A percentile compares a stretch with the other conserved stretches of the same genome.
phyloP scores from a whole-genome alignment of 768 basidiomycete genomes.

The Amylocystis lapponica region DNA sequence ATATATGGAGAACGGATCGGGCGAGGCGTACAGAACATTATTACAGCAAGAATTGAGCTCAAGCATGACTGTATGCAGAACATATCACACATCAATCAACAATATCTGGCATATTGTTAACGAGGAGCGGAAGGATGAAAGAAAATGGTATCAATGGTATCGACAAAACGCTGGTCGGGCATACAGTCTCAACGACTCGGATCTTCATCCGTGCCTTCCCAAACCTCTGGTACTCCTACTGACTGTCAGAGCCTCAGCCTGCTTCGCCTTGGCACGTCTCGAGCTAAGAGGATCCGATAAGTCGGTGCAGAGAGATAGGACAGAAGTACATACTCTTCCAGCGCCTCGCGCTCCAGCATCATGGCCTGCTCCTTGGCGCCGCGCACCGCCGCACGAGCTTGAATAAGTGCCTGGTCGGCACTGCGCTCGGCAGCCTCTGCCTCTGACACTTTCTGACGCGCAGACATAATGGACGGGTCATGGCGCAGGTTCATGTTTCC shows the following conservation, averaged over 20 bases:
- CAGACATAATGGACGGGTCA: slow-evolving; percentile 43
- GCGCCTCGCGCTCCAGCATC: slow-evolving; percentile 44
- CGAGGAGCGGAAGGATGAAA: too few relatives aligned
- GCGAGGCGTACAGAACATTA: too few relatives aligned
- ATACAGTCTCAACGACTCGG: neutral
- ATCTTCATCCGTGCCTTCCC: slow-evolving; percentile 29
- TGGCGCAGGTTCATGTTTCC: slow-evolving; percentile 14
- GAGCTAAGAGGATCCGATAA: slow-evolving; percentile 26
- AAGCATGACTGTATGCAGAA: too few relatives aligned
- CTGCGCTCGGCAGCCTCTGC: slow-evolving; percentile 47
- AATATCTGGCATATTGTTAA: too few relatives aligned
- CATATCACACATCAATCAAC: too few relatives aligned
- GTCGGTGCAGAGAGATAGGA: neutral
- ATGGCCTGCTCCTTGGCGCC: slow-evolving; percentile 44
- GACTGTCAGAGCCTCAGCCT: slow-evolving; percentile 45
- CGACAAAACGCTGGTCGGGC: neutral
- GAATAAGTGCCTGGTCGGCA: slow-evolving; percentile 43
- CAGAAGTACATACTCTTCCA: slow-evolving; percentile 41
- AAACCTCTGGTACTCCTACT: slow-evolving; percentile 42
- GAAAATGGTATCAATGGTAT: neutral
- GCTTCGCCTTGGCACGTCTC: slow-evolving; percentile 46
- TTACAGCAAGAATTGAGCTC: too few relatives aligned
- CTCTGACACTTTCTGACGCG: slow-evolving; percentile 43
- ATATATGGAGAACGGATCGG: too few relatives aligned
- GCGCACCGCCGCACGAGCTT: slow-evolving; percentile 40